Base-by-base conservation (phyloP, 2,329 filamentous ascomycete species). In the Botrytis deweyae region DNA sequence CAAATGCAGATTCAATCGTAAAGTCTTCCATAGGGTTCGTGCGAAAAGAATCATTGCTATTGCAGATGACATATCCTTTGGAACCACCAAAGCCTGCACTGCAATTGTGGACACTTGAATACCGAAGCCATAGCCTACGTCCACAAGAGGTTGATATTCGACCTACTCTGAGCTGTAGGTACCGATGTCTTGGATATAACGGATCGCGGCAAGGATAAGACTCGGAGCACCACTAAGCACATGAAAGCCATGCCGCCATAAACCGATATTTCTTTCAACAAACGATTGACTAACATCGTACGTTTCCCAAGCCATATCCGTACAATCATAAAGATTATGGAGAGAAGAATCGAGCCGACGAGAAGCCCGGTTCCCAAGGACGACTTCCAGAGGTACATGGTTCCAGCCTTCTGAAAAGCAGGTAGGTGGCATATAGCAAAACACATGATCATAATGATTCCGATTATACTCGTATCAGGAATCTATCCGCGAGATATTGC, bases 191-290 rank as follows among this genome's bases (percentile, higher is more conserved):
- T 29, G 38, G 25, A 16, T 44, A 10, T 29, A 29, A 29, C 8
- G 14, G 14, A 42, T 25, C 42, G 61, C 36, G 38, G 8, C 38
- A 7, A 22, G 4, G 16, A 25, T 49, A 29, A 36, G 10, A 18
- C 29, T 9, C 5, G 16, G 20, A 20, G 29, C 42, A 33, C 42
- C 20, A 66, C 18, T 66, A 22, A 36, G 80, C 80, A 20, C 78
- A 80, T n/a, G 82, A 82, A 42, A 38, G 83, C 77, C 80, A 74
- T 73, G 82, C 81, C n/a, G 6, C 10, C 12, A 33, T 52, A 14
- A 87, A 81, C 49, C 83, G 1, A 40, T 10, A 42, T 8, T 20
- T 71, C 38, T 33, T n/a, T 36, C 6, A 65, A 40, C 25, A 64
- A 36, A 22, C 22, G 3, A n/a, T 33, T 42, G 25, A 14, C 20